phyloP scores from a whole-genome alignment of 768 basidiomycete species.

The Porpolomopsis calyptriformis region DNA sequence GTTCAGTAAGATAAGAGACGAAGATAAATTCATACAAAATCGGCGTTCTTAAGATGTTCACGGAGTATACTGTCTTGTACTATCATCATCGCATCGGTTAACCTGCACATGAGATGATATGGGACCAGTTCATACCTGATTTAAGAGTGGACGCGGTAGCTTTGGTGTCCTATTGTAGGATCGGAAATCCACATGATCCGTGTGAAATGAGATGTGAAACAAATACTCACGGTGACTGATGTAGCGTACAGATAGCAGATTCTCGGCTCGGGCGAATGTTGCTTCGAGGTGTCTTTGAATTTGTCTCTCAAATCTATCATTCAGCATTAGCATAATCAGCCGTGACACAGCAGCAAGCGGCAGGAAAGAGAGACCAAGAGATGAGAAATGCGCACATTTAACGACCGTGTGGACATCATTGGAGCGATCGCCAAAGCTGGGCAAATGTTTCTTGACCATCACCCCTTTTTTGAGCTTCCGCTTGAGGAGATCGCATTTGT shows the following conservation, averaged over 20 bases:
- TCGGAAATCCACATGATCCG: not conserved
- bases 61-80: conserved; percentile 48
- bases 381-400: conserved; percentile 41
- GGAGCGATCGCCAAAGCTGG: conserved; percentile 49
- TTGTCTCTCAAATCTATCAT: conserved; percentile 31
- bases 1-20: not conserved
- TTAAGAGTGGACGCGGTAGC: conserved; percentile 42
- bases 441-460: conserved; percentile 41
- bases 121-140: conserved; percentile 27
- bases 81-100: conserved; percentile 11
- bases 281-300: conserved; percentile 43
- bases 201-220: not conserved
- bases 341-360: not conserved
- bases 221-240: conserved; percentile 42
- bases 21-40: conserved; percentile 29
- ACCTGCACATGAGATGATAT: not conserved
- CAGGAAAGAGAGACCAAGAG: not conserved
- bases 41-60: conserved; percentile 38
- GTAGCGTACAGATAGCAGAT: conserved; percentile 50
- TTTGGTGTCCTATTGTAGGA: conserved; percentile 38
- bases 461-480: conserved; percentile 37
- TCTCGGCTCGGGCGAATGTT: conserved; percentile 39
- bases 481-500: conserved; percentile 60
- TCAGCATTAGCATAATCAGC: not conserved
- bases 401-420: conserved; percentile 47